A percentile compares a stretch with the other conserved stretches of the same genome.
phyloP scores from a whole-genome alignment of 2,329 filamentous ascomycete species.

The Hawksworthiomyces lignivorus region DNA sequence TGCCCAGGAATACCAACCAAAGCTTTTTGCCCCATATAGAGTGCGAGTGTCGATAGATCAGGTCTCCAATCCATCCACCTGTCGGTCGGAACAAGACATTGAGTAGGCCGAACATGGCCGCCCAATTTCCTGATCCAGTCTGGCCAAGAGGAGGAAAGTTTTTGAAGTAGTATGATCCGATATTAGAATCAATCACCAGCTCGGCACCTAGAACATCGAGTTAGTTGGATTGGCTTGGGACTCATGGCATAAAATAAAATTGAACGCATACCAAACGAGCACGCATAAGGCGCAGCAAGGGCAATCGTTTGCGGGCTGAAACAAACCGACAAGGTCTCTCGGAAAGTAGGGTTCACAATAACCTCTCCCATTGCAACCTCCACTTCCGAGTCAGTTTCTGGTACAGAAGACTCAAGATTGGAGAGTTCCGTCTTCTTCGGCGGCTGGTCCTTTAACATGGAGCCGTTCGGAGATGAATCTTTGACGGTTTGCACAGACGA shows the following conservation, averaged over 20 bases:
- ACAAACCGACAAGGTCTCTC: constrained; percentile 35
- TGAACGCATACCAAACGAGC: constrained; percentile 37
- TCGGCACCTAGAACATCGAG: constrained; percentile 36
- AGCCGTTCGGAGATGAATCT: neutral
- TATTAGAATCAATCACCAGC: constrained; percentile 54
- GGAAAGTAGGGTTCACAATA: constrained; percentile 46
- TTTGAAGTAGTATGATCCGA: constrained; percentile 50
- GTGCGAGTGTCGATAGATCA: constrained; percentile 25
- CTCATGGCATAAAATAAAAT: neutral
- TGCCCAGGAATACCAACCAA: constrained; percentile 56
- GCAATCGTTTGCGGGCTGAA: constrained; percentile 47
- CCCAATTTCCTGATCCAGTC: constrained; percentile 51
- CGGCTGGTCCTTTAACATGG: neutral
- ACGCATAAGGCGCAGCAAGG: constrained; percentile 49
- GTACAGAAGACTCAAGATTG: constrained; percentile 12
- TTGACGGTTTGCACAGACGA: neutral
- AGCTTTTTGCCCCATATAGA: constrained; percentile 38
- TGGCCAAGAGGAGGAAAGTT: constrained; percentile 51
- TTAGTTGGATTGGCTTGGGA: neutral
- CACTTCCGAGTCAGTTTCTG: constrained; percentile 35
- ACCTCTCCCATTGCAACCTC: constrained; percentile 45
- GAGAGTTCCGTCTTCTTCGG: constrained; percentile 27
- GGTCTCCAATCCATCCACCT: constrained; percentile 52
- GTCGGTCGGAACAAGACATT: constrained; percentile 60
- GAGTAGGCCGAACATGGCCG: constrained; percentile 66